Base-by-base conservation (phyloP, 2,329 filamentous ascomycete species). In the Chaetomiaceae sp. region DNA sequence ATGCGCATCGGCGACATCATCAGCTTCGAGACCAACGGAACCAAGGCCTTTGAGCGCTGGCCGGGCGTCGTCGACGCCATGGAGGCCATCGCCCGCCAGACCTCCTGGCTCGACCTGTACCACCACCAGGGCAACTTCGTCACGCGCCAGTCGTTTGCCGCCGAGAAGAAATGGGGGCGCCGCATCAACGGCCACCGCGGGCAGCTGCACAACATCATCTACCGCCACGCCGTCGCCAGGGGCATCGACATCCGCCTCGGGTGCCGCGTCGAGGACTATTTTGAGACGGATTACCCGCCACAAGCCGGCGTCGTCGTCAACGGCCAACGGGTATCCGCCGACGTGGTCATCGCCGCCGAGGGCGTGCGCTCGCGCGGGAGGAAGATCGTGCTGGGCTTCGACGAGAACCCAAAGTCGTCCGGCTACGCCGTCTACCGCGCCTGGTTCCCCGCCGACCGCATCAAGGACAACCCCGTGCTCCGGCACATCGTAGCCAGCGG, bases 31-130 rank as follows among this genome's bases (percentile, higher is more conserved):
- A 73, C 75, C 38, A 78, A 81, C 60, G 80, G 80, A 6, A 79
- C 78, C 15, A 75, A 76, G 29, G 81, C 83, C 34, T 81, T 84
- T 63, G 69, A 75, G 56, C 75, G 79, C 9, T 84, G 81, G 67
- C 75, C 77, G 23, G 71, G 72, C 12, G 73, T 83, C 7, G 69
- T 75, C 8, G 72, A 73, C 34, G 67, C 72, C 53, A 72, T 83
- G 64, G 73, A 77, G 51, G 69, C 70, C 3, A 69, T 83, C 25
- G 77, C 75, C 50, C 77, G 74, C 34, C 67, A 71, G 8, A 69
- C 80, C 8, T 70, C 70, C 29, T 69, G 69, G 59, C 55, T 65
- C 42, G 69, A 64, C 55, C 75, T 73, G 50, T 75, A 73, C 46
- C 62, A 69, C 14, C 77, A 77, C 51, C 72, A 79, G 58, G 71